Evolutionary conservation across 78 protist genomes (phyloP), one percentile per base, ranked within the genome.

Genomic region (Dictyostelium firmibasis): DNA sequence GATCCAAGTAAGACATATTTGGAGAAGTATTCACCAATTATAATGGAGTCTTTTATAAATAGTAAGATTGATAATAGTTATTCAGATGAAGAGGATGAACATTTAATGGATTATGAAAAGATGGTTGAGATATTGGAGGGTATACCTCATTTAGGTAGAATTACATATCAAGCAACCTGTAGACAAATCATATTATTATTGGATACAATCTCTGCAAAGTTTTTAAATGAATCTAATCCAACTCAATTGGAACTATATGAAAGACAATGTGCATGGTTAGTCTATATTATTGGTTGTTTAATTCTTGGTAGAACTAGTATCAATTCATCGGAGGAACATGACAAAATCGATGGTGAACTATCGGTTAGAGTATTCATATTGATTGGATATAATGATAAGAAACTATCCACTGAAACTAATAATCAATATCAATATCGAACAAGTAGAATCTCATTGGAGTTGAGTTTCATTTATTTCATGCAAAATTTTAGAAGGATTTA

Each of bases 231-330:
- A 70, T 27, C 60, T 0, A 69, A 81, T 44, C 62, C 85, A n/a
- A 27, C 10, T 69, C 31, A 44, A 20, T 29, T 43, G 25, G 70
- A 64, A 18, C 20, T 84, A 5, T 43, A 20, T 16, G 35, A 74
- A 43, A 69, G 94, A 89, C 86, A 81, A 89, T 77, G 76, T 47
- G 86, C 94, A 35, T 89, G 94, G 94, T 89, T 89, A 69, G 82
- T 89, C 16, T 89, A 89, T 35, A 89, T 70, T 9, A 89, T 89
- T 81, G 94, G 94, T 27, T 81, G 87, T 70, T 81, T 89, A 50
- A 81, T 89, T 31, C 5, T 31, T 20, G 94, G 94, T 81, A 78
- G 94, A 89, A 81, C 87, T 4, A 38, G 57, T 20, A 70, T 81
- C 33, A 78, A 88, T 44, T 41, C 67, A 27, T 75, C 86, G 7